Evolutionary conservation across 1,139 yeast species (phyloP), one percentile per base, ranked within the genome.

Genomic region (Yamadazyma triangularis): DNA sequence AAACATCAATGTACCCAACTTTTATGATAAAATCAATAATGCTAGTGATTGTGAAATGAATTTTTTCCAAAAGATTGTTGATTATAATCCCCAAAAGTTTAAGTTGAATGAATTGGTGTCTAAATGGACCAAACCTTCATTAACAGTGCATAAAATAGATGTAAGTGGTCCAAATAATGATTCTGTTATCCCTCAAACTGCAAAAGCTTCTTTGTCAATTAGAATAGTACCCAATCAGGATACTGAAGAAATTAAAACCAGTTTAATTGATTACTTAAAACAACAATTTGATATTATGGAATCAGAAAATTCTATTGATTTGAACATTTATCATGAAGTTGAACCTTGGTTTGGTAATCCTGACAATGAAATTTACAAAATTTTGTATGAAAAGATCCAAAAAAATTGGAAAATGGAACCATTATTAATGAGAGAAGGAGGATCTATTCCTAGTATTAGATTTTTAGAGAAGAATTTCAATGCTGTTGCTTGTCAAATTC

Each of bases 301-400:
- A 4, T 72, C 93, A 0, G 72, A 70, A 7, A 91, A 91, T 53
- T 65, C 68, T 24, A 49, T 89, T 23, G 55, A 60, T 12, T 58
- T 89, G 13, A 64, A 71, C 23, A 70, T 87, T 24, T 70, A 79
- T 41, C 88, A 87, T 48, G 91, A 83, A 48, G 95, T 95, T 0
- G 97, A 89, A 48, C 95, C 97, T 2, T 91, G 98, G 98, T 62
- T 91, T 9, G 97, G 96, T 4, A 88, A 91, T 45, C 84, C 91
- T 4, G 56, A 68, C 8, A 88, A 84, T 50, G 69, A 69, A 25
- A 86, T 89, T 1, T 91, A 85, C 54, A 68, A 73, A 43, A 66
- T 82, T 7, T 61, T 89, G 24, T 67, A 68, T 32, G 60, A 73
- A 18, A 85, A 84, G 29, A 64, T 89, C 22, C 56, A 60, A 26